These are phyloP conservation scores for Hymenochaete sp. DNA, from an alignment of 1,284 basidiomycete species.

Conservation along the genomic window DNA sequence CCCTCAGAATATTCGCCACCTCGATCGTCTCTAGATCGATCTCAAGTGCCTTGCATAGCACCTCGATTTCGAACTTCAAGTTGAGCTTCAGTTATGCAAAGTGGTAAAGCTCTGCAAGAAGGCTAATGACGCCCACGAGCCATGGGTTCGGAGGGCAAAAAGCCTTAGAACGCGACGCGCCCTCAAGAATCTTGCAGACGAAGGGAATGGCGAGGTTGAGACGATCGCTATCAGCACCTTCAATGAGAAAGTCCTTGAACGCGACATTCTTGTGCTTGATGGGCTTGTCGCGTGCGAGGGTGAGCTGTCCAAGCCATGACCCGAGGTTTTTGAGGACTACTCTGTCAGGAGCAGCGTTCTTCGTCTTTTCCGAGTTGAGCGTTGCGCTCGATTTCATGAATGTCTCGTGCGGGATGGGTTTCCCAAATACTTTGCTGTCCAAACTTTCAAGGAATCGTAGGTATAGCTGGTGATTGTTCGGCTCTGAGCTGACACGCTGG, in stretches of 20 bases:
- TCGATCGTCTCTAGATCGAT: slow-evolving; percentile 85
- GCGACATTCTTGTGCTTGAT: slow-evolving; percentile 91
- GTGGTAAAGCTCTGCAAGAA: slow-evolving; percentile 94
- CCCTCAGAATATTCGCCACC: slow-evolving; percentile 76
- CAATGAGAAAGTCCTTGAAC: slow-evolving; percentile 92
- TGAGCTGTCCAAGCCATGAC: slow-evolving; percentile 91
- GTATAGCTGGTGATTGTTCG: slow-evolving; percentile 95
- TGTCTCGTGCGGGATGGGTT: slow-evolving; percentile 89
- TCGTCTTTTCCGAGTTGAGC: slow-evolving; percentile 88
- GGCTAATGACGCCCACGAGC: slow-evolving; percentile 90
- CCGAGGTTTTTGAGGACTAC: slow-evolving; percentile 89
- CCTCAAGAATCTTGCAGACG: slow-evolving; percentile 94
- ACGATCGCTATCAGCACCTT: slow-evolving; percentile 90
- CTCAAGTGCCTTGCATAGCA: slow-evolving; percentile 87
- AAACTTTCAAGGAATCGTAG: slow-evolving; percentile 87
- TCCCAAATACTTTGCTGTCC: slow-evolving; percentile 54
- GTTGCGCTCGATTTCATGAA: slow-evolving; percentile 78
- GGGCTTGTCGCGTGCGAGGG: slow-evolving; percentile 85
- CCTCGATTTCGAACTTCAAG: slow-evolving; percentile 98
- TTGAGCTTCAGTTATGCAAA: slow-evolving; percentile 96
- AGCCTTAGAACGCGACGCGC: slow-evolving; percentile 81
- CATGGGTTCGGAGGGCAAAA: slow-evolving; percentile 98
- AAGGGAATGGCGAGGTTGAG: slow-evolving; percentile 96
- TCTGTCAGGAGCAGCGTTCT: slow-evolving; percentile 80
- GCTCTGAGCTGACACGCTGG: slow-evolving; percentile 92